Percentiles rank a stretch among this genome's conserved stretches.
Evolutionary conservation across 2,329 filamentous ascomycete genomes (phyloP).

Genomic region (Aspergillus sp.): DNA sequence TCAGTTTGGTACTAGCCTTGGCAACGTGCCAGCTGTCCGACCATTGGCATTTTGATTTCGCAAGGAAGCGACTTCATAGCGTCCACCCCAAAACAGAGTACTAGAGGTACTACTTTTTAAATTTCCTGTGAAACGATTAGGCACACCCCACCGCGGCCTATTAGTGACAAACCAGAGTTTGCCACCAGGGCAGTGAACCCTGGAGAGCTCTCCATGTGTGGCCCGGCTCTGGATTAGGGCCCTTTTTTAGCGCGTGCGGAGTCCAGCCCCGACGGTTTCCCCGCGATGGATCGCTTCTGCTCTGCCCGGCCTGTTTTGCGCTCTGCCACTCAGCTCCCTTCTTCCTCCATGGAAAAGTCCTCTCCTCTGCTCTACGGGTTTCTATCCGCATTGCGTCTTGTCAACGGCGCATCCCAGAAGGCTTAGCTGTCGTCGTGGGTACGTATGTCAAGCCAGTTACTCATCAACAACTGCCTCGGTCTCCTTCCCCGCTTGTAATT

Average conservation of each 20-base stretch:
- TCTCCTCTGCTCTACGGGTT: background rate
- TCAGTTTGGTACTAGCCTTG: background rate
- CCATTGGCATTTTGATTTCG: background rate
- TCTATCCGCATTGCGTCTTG: background rate
- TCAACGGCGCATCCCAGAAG: background rate
- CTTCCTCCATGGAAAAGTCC: background rate
- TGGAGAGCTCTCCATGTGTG: background rate
- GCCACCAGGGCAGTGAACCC: background rate
- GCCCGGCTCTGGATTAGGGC: background rate
- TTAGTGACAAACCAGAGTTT: background rate
- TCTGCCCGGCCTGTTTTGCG: background rate
- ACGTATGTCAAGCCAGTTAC: background rate
- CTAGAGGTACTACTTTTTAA: background rate
- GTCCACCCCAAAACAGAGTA: background rate
- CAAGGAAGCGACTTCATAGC: background rate
- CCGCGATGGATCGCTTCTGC: slow-evolving; percentile 2
- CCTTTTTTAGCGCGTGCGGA: background rate
- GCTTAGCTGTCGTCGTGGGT: background rate
- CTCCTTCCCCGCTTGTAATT: slow-evolving; percentile 3
- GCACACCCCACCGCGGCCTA: background rate
- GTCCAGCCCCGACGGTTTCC: slow-evolving; percentile 3
- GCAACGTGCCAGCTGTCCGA: background rate
- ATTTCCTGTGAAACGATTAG: background rate
- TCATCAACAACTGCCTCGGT: background rate
- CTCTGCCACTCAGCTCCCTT: background rate